phyloP scores from a whole-genome alignment of 2,329 filamentous ascomycete genomes.

The Ceratocystis cubensis region DNA sequence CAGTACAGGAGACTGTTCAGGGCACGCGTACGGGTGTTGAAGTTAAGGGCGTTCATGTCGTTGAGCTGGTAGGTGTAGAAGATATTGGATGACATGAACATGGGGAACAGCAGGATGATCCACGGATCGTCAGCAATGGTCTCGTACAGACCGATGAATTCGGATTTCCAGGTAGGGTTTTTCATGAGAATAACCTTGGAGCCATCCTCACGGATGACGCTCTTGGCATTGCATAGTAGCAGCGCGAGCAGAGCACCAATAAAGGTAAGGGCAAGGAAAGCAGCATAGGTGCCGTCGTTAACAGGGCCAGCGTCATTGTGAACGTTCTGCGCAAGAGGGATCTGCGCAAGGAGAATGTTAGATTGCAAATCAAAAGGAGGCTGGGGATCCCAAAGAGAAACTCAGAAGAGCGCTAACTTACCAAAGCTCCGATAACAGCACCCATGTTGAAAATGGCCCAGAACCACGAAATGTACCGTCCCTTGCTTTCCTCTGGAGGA shows the following conservation, averaged over 20 bases:
- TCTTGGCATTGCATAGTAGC: constrained; percentile 56
- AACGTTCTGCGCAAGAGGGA: constrained; percentile 63
- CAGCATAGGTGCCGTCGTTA: constrained; percentile 72
- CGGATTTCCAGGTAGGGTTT: constrained; percentile 74
- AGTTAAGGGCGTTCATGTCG: constrained; percentile 41
- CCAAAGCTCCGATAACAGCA: constrained; percentile 67
- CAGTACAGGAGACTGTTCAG: constrained; percentile 74
- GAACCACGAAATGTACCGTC: constrained; percentile 79
- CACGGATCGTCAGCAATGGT: constrained; percentile 58
- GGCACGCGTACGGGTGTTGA: constrained; percentile 43
- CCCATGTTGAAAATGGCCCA: constrained; percentile 94
- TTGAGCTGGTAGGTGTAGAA: constrained; percentile 48
- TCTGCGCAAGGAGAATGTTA: constrained; percentile 28
- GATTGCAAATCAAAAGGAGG: neutral
- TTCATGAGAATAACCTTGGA: constrained; percentile 77
- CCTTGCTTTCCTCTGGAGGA: constrained; percentile 67
- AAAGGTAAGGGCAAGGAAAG: constrained; percentile 74
- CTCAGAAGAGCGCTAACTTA: constrained; percentile 26
- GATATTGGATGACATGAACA: constrained; percentile 44
- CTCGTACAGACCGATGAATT: constrained; percentile 63
- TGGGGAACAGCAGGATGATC: constrained; percentile 55
- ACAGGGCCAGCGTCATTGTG: constrained; percentile 43
- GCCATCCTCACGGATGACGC: constrained; percentile 63
- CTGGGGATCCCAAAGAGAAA: neutral
- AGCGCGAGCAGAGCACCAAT: constrained; percentile 57